phyloP scores from a whole-genome alignment of 106 monocot species.

The Dendrobium chrysotoxum region DNA sequence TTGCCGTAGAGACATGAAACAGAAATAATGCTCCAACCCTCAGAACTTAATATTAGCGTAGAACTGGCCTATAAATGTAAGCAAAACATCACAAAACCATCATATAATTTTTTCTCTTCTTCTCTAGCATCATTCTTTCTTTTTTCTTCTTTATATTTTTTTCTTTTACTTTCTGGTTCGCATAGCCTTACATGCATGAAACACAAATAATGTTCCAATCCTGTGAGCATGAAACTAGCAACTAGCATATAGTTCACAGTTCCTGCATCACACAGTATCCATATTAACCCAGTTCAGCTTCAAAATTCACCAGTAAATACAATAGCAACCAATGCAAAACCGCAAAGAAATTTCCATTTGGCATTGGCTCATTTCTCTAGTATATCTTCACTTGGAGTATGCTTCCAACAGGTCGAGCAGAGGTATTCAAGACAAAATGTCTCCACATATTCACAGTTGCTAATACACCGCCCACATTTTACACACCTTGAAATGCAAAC shows the following conservation, averaged over 20 bases:
- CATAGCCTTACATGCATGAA: background rate
- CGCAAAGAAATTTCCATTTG: background rate
- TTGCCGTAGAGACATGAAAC: no score
- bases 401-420: slow-evolving; percentile 30
- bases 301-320: no score
- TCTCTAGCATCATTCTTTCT: background rate
- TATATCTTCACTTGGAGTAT: background rate
- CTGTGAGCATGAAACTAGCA: no score
- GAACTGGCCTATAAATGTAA: no score
- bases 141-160: background rate
- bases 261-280: no score
- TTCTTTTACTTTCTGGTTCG: background rate
- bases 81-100: no score
- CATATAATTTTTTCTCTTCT: background rate
- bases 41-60: no score
- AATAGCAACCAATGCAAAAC: background rate
- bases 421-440: slow-evolving; percentile 42
- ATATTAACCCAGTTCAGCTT: no score
- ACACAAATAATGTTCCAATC: background rate
- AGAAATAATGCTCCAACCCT: no score
- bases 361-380: background rate
- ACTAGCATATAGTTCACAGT: no score
- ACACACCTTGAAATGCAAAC: slow-evolving; percentile 44
- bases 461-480: slow-evolving; percentile 58
- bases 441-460: slow-evolving; percentile 34